Percentiles rank a stretch among this genome's conserved stretches.
phyloP scores from a whole-genome alignment of 805 yeast species.

The Starmerella vitae region DNA sequence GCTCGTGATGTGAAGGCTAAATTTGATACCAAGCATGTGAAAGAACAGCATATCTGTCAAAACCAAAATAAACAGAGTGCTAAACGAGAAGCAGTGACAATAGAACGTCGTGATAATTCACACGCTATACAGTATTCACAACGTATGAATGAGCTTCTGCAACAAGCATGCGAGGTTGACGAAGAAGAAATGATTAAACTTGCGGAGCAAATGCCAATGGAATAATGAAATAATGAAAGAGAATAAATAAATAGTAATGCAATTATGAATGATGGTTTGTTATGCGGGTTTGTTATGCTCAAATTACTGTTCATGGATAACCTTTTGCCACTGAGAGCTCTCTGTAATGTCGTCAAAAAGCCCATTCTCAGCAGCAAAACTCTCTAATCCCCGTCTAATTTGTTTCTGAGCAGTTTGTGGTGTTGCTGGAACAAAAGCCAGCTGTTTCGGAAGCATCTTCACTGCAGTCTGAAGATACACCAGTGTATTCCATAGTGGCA shows the following conservation, averaged over 20 bases:
- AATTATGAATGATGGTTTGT: no score
- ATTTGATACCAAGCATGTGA: neutral
- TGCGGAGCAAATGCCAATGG: no score
- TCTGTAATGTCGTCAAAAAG: no score
- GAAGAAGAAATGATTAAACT: conserved; percentile 3
- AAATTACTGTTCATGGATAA: no score
- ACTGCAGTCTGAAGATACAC: neutral
- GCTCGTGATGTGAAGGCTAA: neutral
- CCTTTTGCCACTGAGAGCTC: no score
- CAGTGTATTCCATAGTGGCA: neutral
- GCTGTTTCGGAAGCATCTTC: conserved; percentile 2
- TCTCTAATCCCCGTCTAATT: conserved; percentile 8
- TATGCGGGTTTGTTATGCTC: no score
- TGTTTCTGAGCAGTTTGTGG: conserved; percentile 9
- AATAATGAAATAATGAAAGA: neutral
- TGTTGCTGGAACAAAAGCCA: conserved; percentile 3
- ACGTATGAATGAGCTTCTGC: neutral
- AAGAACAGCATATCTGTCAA: neutral
- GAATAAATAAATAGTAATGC: conserved; percentile 9
- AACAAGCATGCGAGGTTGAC: conserved; percentile 1
- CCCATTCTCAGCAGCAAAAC: no score
- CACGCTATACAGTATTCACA: neutral
- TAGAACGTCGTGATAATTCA: neutral
- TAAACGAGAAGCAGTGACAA: neutral
- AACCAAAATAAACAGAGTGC: neutral